Conservation (phyloP, 306 rosid species). For the Herpetospermum pedunculosum region DNA sequence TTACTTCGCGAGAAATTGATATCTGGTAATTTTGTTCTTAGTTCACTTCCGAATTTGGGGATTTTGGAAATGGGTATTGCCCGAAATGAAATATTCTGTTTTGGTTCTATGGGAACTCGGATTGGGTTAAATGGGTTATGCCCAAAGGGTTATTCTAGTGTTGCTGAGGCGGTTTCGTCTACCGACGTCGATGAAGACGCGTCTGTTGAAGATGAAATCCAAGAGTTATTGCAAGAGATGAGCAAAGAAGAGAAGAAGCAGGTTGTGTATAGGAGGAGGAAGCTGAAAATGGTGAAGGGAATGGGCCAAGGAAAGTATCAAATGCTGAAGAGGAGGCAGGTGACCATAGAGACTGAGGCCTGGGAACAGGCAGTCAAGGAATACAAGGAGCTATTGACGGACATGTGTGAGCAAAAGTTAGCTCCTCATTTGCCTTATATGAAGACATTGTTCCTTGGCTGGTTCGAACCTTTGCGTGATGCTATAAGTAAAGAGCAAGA, state of each 20-base stretch:
- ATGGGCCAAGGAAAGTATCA: conserved; percentile 30
- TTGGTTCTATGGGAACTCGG: conserved; percentile 14
- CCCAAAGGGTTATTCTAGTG: conserved; percentile 40
- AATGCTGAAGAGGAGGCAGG: conserved; percentile 56
- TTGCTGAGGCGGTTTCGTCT: conserved; percentile 62
- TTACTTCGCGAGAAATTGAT: conserved; percentile 8
- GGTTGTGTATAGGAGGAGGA: conserved; percentile 15
- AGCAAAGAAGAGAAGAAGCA: conserved; percentile 33
- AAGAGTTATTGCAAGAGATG: conserved; percentile 41
- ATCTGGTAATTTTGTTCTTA: conserved; percentile 11
- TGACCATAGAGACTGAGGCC: conserved; percentile 67
- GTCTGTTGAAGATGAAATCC: conserved; percentile 29
- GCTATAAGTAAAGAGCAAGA: conserved; percentile 68
- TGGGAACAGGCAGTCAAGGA: conserved; percentile 79
- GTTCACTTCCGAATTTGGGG: conserved; percentile 12
- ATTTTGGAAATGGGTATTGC: conserved; percentile 7
- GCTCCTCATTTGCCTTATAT: conserved; percentile 86
- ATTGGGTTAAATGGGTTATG: conserved; percentile 14
- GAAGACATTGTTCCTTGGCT: conserved; percentile 86
- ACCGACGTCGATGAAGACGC: conserved; percentile 61
- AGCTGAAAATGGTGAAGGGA: conserved; percentile 17
- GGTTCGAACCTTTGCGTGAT: conserved; percentile 77
- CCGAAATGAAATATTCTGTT: conserved; percentile 7
- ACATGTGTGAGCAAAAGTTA: conserved; percentile 82
- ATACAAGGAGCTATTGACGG: conserved; percentile 73